These are phyloP conservation scores for Penicillium sclerotiorum DNA, from an alignment of 2,329 filamentous ascomycete species.

Conservation along the genomic window DNA sequence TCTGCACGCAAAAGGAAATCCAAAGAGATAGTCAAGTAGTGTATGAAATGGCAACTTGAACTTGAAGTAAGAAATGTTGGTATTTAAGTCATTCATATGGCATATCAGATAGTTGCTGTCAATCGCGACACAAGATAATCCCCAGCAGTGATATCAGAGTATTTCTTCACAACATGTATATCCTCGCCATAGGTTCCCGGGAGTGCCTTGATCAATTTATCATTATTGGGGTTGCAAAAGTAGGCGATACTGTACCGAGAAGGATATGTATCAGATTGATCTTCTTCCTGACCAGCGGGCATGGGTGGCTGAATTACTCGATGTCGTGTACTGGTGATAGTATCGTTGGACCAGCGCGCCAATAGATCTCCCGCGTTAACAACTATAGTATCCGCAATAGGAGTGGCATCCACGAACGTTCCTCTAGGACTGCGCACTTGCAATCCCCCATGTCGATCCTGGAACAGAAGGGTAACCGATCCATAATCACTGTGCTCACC, in stretches of 20 bases:
- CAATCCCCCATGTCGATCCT: constrained; percentile 60
- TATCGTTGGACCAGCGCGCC: constrained; percentile 86
- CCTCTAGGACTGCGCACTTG: constrained; percentile 72
- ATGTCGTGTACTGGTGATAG: constrained; percentile 87
- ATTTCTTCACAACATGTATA: constrained; percentile 70
- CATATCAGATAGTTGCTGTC: constrained; percentile 65
- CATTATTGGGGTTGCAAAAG: constrained; percentile 85
- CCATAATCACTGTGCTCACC: constrained; percentile 74
- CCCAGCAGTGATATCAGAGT: constrained; percentile 73
- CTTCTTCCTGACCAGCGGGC: constrained; percentile 40
- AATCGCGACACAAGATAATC: constrained; percentile 80
- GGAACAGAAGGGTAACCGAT: constrained; percentile 57
- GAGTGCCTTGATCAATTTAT: constrained; percentile 74
- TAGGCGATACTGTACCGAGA: constrained; percentile 87
- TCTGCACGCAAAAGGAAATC: too few relatives aligned
- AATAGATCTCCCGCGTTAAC: constrained; percentile 88
- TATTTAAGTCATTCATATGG: background rate
- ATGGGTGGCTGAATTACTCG: constrained; percentile 83
- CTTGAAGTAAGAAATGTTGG: too few relatives aligned
- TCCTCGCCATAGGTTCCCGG: constrained; percentile 70
- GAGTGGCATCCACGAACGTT: constrained; percentile 78
- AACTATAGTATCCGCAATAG: constrained; percentile 79
- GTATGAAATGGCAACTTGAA: too few relatives aligned
- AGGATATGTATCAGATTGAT: constrained; percentile 60
- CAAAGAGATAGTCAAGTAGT: too few relatives aligned